A percentile compares a stretch with the other conserved stretches of the same genome.
Evolutionary conservation across 768 basidiomycete species (phyloP).

Genomic region (Tulasnella sp.): DNA sequence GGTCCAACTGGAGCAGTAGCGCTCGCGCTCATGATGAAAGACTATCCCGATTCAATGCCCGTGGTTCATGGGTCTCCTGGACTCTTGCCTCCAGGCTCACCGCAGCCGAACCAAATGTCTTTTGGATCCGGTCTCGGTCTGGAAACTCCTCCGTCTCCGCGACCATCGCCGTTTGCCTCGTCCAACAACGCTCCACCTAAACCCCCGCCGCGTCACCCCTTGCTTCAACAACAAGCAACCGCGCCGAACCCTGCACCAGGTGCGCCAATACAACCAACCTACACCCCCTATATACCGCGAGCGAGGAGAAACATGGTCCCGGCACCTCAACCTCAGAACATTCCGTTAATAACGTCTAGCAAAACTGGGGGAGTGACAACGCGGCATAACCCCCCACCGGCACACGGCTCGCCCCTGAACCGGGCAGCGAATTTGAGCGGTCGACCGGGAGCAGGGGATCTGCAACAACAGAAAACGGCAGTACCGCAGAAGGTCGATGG

Average conservation of each 20-base stretch:
- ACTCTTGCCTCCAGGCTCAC: conserved; percentile 10
- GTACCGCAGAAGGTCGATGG: conserved; percentile 10
- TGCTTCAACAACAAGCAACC: conserved; percentile 21
- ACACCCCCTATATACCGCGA: conserved; percentile 75
- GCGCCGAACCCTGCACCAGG: background rate
- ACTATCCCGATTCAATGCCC: conserved; percentile 64
- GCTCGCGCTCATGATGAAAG: conserved; percentile 90
- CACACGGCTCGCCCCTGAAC: background rate
- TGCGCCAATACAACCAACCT: conserved; percentile 56
- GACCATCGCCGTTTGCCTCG: conserved; percentile 31
- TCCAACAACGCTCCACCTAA: conserved; percentile 29
- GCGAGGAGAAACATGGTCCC: conserved; percentile 28
- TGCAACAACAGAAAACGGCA: background rate
- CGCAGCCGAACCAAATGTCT: conserved; percentile 1
- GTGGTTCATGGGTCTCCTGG: background rate
- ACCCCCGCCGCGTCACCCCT: conserved; percentile 45
- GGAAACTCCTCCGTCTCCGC: conserved; percentile 29
- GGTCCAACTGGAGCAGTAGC: conserved; percentile 79
- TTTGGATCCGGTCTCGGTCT: conserved; percentile 5
- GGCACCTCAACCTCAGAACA: conserved; percentile 5
- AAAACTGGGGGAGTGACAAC: conserved; percentile 45
- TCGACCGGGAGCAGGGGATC: background rate
- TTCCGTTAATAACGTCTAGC: conserved; percentile 49
- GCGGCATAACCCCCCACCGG: conserved; percentile 32
- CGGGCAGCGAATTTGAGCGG: background rate